These are phyloP conservation scores for Dryas alaskensis DNA, from an alignment of 306 rosid species.

Conservation along the genomic window DNA sequence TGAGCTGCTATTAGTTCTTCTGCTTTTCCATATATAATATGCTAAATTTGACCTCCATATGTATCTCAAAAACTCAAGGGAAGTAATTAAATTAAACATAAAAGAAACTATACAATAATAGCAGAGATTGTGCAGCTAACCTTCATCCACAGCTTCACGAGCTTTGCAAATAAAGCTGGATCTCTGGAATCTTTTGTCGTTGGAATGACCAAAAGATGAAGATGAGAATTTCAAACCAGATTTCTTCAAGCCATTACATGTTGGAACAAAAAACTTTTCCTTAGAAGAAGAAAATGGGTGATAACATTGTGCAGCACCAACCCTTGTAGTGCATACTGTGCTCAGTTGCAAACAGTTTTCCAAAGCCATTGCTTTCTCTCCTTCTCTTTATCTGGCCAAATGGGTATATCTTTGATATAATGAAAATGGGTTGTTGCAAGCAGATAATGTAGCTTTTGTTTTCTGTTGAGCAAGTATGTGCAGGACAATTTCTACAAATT, in stretches of 20 bases:
- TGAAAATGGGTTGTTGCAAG: background rate
- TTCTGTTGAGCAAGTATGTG: slow-evolving; percentile 18
- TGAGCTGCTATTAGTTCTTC: too few species aligned
- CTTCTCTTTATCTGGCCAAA: slow-evolving; percentile 3
- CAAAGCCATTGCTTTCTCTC: slow-evolving; percentile 43
- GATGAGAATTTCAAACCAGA: slow-evolving; percentile 24
- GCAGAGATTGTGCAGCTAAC: slow-evolving; percentile 25
- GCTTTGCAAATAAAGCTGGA: slow-evolving; percentile 69
- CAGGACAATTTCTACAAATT: background rate
- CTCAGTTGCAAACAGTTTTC: slow-evolving; percentile 61
- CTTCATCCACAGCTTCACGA: slow-evolving; percentile 61
- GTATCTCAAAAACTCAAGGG: too few species aligned
- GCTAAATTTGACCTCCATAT: too few species aligned
- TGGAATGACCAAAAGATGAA: slow-evolving; percentile 32
- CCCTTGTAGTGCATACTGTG: slow-evolving; percentile 43
- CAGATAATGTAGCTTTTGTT: background rate
- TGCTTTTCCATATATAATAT: too few species aligned
- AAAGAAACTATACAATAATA: background rate
- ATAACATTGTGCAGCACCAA: slow-evolving; percentile 45
- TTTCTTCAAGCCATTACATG: slow-evolving; percentile 40
- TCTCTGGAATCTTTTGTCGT: slow-evolving; percentile 26
- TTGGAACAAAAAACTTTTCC: slow-evolving; percentile 40
- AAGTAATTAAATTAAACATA: too few species aligned
- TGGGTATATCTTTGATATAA: background rate
- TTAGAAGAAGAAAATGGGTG: slow-evolving; percentile 51